Percentiles rank a stretch among this genome's conserved stretches.
Conservation (phyloP, 306 rosid species). For the Citrullus mucosospermus region DNA sequence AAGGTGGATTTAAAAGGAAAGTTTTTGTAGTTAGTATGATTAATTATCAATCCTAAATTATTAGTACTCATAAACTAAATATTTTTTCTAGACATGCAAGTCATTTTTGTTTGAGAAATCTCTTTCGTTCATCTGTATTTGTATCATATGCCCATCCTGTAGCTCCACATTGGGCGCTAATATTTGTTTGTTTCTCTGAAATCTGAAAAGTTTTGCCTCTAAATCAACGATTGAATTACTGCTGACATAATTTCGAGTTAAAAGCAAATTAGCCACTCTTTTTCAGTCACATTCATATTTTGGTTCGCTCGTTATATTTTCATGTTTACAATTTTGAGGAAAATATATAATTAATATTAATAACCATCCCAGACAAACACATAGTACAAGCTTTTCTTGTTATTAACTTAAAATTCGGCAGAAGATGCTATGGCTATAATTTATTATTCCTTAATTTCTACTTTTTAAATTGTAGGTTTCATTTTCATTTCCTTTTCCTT, state of each 20-base stretch:
- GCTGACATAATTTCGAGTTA: neutral
- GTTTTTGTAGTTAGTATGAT: neutral
- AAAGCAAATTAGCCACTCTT: neutral
- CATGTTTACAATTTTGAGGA: neutral
- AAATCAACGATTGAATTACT: conserved; percentile 1
- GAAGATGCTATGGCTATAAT: neutral
- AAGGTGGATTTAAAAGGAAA: neutral
- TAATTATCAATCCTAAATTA: neutral
- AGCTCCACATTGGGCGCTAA: neutral
- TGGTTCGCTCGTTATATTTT: neutral
- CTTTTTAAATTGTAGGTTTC: no score
- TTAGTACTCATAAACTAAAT: neutral
- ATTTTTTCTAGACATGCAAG: neutral
- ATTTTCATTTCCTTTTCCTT: no score
- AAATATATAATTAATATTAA: neutral
- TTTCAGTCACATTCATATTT: neutral
- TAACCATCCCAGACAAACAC: neutral
- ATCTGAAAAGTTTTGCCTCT: neutral
- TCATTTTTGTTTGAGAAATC: no score
- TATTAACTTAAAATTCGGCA: neutral
- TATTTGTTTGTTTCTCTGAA: neutral
- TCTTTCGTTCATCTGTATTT: neutral
- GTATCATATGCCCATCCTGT: neutral
- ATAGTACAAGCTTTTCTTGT: neutral
- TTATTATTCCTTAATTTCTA: no score